Percentiles rank a stretch among this genome's conserved stretches.
Conservation (phyloP, 352 stramenopile species). For the Pythium phragmitis region DNA sequence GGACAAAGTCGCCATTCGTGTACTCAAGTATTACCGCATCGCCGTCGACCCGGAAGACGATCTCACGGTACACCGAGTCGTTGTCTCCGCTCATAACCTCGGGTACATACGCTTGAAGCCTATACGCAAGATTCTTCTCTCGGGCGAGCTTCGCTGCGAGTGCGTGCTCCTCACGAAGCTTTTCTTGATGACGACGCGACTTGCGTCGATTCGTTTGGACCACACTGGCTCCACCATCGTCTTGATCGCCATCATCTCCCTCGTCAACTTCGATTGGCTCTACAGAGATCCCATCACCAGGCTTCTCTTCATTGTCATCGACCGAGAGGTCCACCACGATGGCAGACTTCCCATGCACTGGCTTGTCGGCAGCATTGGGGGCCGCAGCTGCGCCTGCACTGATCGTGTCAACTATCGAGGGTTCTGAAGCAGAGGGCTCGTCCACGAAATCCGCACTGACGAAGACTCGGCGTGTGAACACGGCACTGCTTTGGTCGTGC, state of each 20-base stretch:
- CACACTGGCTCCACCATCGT: constrained; percentile 25
- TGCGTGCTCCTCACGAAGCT: constrained; percentile 65
- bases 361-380: not conserved
- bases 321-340: constrained; percentile 5
- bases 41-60: constrained; percentile 10
- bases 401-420: not conserved
- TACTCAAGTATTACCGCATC: constrained; percentile 10
- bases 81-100: not conserved
- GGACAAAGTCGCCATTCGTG: constrained; percentile 3
- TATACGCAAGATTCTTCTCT: constrained; percentile 63
- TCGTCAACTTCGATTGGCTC: constrained; percentile 23
- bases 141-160: constrained; percentile 54
- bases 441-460: constrained; percentile 20
- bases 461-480: not conserved
- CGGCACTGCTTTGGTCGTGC: not conserved
- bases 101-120: constrained; percentile 48
- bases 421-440: not conserved
- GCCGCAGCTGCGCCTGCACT: not conserved
- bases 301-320: not conserved
- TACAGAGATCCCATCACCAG: not conserved
- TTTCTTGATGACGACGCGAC: constrained; percentile 63
- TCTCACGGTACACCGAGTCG: not conserved
- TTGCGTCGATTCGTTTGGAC: constrained; percentile 43
- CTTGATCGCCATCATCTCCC: constrained; percentile 13
- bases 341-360: not conserved